A percentile compares a stretch with the other conserved stretches of the same genome.
These are phyloP conservation scores for Eutypella sp. DNA, from an alignment of 2,329 filamentous ascomycete species.

Conservation along the genomic window DNA sequence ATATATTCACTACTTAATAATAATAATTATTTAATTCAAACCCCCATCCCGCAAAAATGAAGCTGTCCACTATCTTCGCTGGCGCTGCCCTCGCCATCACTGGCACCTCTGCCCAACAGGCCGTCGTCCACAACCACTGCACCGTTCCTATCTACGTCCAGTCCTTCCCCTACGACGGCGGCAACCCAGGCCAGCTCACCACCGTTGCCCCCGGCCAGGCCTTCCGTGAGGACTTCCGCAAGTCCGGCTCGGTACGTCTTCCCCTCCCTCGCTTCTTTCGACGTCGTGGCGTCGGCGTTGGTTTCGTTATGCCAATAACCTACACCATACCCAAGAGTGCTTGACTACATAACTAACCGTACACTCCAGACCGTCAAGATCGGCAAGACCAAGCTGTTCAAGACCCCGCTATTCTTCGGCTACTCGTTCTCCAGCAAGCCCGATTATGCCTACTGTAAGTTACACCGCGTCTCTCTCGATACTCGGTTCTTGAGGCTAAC, in stretches of 20 bases:
- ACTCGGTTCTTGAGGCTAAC: constrained; percentile 3
- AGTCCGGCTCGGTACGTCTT: constrained; percentile 31
- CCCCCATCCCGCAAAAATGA: constrained; percentile 19
- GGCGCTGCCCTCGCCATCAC: constrained; percentile 28
- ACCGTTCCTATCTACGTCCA: constrained; percentile 29
- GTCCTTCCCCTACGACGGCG: constrained; percentile 31
- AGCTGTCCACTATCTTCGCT: constrained; percentile 21
- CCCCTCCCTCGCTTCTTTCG: not conserved
- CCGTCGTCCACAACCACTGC: constrained; percentile 33
- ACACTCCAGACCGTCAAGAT: constrained; percentile 36
- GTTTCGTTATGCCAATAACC: too few species aligned
- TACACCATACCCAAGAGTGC: too few species aligned
- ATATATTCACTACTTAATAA: constrained; percentile 2
- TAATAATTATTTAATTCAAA: not conserved
- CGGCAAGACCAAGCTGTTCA: constrained; percentile 32
- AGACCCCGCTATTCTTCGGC: constrained; percentile 35
- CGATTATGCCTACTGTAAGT: constrained; percentile 36
- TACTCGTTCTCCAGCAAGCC: constrained; percentile 34
- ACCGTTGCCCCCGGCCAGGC: constrained; percentile 27
- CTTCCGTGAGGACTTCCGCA: constrained; percentile 31
- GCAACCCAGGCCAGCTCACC: constrained; percentile 26
- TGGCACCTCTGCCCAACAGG: constrained; percentile 29
- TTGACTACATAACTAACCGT: constrained; percentile 9
- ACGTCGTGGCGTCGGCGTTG: too few species aligned
- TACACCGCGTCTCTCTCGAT: not conserved